Conservation (phyloP, 139 green algal genomes). For the Volvox reticuliferus region DNA sequence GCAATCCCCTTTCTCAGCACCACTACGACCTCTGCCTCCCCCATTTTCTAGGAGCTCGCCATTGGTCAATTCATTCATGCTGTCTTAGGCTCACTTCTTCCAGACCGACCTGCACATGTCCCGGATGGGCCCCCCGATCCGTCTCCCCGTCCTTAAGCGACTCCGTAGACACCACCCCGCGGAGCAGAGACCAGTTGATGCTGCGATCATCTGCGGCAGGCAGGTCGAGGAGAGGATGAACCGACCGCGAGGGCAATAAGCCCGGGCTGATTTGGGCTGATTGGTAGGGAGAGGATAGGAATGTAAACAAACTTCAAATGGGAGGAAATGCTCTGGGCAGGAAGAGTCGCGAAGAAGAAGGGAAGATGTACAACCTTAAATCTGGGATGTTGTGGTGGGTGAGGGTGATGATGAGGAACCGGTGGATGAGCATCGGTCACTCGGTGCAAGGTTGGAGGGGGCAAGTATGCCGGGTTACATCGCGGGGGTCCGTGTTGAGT, state of each 20-base stretch:
- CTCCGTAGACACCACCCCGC: constrained; percentile 62
- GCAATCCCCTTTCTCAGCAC: too few species aligned
- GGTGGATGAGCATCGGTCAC: not conserved
- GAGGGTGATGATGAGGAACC: not conserved
- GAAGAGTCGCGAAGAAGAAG: not conserved
- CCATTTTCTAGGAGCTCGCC: too few species aligned
- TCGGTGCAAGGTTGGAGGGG: not conserved
- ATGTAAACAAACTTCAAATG: not conserved
- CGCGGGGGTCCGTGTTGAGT: not conserved
- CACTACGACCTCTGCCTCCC: not conserved
- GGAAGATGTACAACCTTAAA: not conserved
- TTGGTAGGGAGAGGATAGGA: not conserved
- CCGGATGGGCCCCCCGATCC: not conserved
- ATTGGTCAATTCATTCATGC: too few species aligned
- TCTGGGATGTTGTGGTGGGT: too few species aligned
- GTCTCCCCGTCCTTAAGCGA: constrained; percentile 46
- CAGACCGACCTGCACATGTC: constrained; percentile 41
- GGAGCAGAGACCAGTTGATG: constrained; percentile 70
- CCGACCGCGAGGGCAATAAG: not conserved
- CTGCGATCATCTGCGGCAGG: constrained; percentile 57
- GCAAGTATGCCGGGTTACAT: not conserved
- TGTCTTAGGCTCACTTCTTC: too few species aligned
- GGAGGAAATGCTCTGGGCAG: not conserved
- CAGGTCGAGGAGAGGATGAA: not conserved
- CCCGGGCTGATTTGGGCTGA: not conserved